These are phyloP conservation scores for Picea glauca DNA, from an alignment of 75 land plant species.

Conservation along the genomic window DNA sequence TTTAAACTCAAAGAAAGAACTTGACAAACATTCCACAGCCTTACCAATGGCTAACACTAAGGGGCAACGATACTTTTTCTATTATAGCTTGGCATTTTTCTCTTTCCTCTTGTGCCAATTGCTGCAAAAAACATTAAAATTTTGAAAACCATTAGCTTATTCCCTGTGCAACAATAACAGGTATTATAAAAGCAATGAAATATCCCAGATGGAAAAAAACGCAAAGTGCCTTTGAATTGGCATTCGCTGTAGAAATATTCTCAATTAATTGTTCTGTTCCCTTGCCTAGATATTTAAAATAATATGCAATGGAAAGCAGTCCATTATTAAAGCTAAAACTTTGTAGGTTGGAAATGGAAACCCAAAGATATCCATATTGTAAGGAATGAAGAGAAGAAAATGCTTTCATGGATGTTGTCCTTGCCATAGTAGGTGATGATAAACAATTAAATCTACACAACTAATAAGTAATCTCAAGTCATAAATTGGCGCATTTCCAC, in stretches of 20 bases:
- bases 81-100: slow-evolving; percentile 46
- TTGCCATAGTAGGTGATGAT: too few relatives aligned
- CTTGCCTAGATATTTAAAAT: background rate
- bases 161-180: background rate
- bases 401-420: too few relatives aligned
- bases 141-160: background rate
- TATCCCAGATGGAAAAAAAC: background rate
- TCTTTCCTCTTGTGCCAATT: slow-evolving; percentile 62
- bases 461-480: too few relatives aligned
- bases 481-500: too few relatives aligned
- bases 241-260: background rate
- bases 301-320: background rate
- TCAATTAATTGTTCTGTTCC: background rate
- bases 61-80: slow-evolving; percentile 62
- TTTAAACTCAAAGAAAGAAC: background rate
- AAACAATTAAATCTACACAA: too few relatives aligned
- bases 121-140: slow-evolving; percentile 28
- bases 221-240: background rate
- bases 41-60: slow-evolving; percentile 65
- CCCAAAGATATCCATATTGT: background rate
- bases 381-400: too few relatives aligned
- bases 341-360: background rate
- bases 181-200: background rate
- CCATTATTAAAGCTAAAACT: background rate
- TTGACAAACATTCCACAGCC: background rate